A percentile compares a stretch with the other conserved stretches of the same genome.
phyloP scores from a whole-genome alignment of 805 yeast species.

The Kodamaea fukazawae region DNA sequence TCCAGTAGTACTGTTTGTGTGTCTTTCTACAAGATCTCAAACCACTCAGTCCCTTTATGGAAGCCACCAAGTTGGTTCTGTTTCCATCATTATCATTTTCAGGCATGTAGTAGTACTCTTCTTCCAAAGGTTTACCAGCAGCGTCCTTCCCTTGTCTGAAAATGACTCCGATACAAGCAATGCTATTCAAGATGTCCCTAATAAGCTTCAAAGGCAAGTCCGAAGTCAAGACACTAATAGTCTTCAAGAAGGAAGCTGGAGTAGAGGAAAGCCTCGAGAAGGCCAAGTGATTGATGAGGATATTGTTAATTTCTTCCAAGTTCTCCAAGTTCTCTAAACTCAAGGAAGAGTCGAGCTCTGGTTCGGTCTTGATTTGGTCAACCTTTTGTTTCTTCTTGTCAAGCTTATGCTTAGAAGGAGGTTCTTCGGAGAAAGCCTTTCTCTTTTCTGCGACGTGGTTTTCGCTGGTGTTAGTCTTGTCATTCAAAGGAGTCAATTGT shows the following conservation, averaged over 20 bases:
- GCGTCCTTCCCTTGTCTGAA: conserved; percentile 92
- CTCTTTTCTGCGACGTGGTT: conserved; percentile 10
- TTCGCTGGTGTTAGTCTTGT: conserved; percentile 24
- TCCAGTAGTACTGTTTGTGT: conserved; percentile 86
- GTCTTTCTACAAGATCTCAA: conserved; percentile 88
- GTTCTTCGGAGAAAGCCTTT: conserved; percentile 36
- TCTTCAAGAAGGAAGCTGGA: conserved; percentile 68
- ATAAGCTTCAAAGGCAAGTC: conserved; percentile 44
- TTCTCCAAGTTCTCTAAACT: conserved; percentile 31
- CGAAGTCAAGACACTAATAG: conserved; percentile 57
- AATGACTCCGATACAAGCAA: conserved; percentile 79
- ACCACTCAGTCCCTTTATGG: conserved; percentile 75
- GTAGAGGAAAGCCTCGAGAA: conserved; percentile 86
- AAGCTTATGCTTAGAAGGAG: conserved; percentile 17
- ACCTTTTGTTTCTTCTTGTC: conserved; percentile 19
- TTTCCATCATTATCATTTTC: conserved; percentile 74
- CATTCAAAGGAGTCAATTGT: conserved; percentile 23
- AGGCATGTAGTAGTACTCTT: conserved; percentile 86
- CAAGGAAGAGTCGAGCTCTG: conserved; percentile 1
- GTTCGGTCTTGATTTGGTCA: conserved; percentile 20
- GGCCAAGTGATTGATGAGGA: conserved; percentile 81
- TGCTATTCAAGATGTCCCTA: conserved; percentile 41
- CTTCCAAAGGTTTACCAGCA: conserved; percentile 90
- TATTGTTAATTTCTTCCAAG: conserved; percentile 54
- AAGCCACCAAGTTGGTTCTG: conserved; percentile 67